Percentiles rank a stretch among this genome's conserved stretches.
These are phyloP conservation scores for Lactifluus hygrophoroides DNA, from an alignment of 768 basidiomycete species.

Conservation along the genomic window DNA sequence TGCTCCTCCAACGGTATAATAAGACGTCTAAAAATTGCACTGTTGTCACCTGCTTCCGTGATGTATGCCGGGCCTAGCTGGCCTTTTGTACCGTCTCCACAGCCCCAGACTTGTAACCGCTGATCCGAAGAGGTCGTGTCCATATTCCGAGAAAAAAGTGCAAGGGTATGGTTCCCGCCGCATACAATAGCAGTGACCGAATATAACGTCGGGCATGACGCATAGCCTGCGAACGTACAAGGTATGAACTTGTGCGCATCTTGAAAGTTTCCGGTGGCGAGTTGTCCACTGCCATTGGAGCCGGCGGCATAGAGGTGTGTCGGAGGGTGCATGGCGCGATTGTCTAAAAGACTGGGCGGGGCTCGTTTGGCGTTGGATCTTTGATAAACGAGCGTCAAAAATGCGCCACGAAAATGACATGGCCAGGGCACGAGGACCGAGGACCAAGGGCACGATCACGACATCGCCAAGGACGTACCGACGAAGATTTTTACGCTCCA, in stretches of 20 bases:
- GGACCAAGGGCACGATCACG: neutral
- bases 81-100: constrained; percentile 60
- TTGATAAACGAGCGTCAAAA: neutral
- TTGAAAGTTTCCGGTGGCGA: constrained; percentile 32
- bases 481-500: neutral
- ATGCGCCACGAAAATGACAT: no score
- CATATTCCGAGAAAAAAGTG: constrained; percentile 40
- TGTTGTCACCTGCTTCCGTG: constrained; percentile 17
- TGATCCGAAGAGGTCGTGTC: neutral
- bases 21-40: constrained; percentile 42
- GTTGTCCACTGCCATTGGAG: constrained; percentile 43
- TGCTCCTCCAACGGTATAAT: constrained; percentile 31
- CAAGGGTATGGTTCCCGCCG: constrained; percentile 75
- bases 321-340: neutral
- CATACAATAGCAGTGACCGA: constrained; percentile 45
- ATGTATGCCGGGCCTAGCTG: constrained; percentile 54
- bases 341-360: neutral
- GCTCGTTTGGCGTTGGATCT: neutral
- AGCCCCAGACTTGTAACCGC: constrained; percentile 52
- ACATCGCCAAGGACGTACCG: neutral
- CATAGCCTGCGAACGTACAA: constrained; percentile 28
- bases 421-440: neutral
- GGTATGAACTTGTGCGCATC: constrained; percentile 35
- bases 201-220: constrained; percentile 23
- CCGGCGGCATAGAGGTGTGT: constrained; percentile 33